Percentiles rank a stretch among this genome's conserved stretches.
phyloP scores from a whole-genome alignment of 2,329 filamentous ascomycete genomes.

The Endoconidiophora polonica region DNA sequence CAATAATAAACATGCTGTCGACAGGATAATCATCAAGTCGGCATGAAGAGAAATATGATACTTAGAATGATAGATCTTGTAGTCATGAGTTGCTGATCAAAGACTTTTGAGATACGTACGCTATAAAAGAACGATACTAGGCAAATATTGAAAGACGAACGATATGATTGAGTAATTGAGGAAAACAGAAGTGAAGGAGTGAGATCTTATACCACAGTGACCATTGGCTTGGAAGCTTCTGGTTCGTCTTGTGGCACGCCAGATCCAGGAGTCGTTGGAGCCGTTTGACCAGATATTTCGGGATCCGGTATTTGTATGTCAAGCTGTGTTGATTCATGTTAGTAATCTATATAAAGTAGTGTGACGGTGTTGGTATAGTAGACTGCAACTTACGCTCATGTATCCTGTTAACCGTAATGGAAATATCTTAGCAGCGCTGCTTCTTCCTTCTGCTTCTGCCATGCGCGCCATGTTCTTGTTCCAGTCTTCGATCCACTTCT shows the following conservation, averaged over 20 bases:
- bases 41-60: too few relatives aligned
- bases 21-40: background rate
- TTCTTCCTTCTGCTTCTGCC: constrained; percentile 31
- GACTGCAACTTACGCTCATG: constrained; percentile 46
- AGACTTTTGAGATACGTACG: too few relatives aligned
- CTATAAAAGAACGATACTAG: too few relatives aligned
- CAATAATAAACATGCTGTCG: background rate
- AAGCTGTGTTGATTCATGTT: constrained; percentile 30
- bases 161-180: background rate
- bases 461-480: constrained; percentile 53
- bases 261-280: constrained; percentile 24
- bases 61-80: too few relatives aligned
- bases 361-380: background rate
- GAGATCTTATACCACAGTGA: too few relatives aligned
- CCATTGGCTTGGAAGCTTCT: background rate
- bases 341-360: background rate
- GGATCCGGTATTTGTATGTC: constrained; percentile 72
- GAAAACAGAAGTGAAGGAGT: background rate
- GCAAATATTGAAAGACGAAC: background rate
- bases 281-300: constrained; percentile 42
- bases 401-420: constrained; percentile 71
- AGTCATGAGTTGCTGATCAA: too few relatives aligned
- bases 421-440: constrained; percentile 52
- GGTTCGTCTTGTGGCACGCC: constrained; percentile 1
- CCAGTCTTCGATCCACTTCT: constrained; percentile 75